Base-by-base conservation (phyloP, 306 rosid species). In the Rosa multiflora region DNA sequence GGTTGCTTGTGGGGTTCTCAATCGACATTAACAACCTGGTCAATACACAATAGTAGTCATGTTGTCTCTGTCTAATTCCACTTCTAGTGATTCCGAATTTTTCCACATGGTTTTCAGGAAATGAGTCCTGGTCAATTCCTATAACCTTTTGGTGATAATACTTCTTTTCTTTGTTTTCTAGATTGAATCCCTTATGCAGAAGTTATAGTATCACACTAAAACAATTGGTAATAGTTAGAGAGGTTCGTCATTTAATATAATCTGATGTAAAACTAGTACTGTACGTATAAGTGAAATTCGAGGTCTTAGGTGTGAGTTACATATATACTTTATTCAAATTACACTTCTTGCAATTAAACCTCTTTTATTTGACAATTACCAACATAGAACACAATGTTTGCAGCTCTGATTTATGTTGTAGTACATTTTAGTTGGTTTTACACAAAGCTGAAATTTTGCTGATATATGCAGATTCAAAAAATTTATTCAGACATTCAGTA, bases 1-100 rank as follows among this genome's bases (percentile, higher is more conserved):
- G 88, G 83, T 74, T 81, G 47, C 78, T 70, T 85, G 85, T 78
- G 70, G 83, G 80, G 76, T 78, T 77, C 71, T 52, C 72, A 61
- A 69, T 20, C 71, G 56, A 66, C 35, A 3, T 17, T 21, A 61
- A 71, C 71, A 79, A 52, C 69, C 52, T 58, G 78, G 62, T 80
- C 74, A 23, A 40, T 20, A 18, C 72, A 67, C 26, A 39, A 18
- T 67, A 18, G 6, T 73, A 68, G 79, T 80, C 84, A 76, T 83
- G 43, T 53, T 80, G 76, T 80, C 76, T 71, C 48, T 39, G n/a
- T 64, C 44, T 64, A 64, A 32, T 62, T 12, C 62, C 72, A n/a
- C 76, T 73, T 29, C 53, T 58, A 21, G 64, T 23, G 63, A 69
- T 35, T 70, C 47, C 51, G 6, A 21, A 20, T 43, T 37, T 76